These are phyloP conservation scores for Lactarius sp. DNA, from an alignment of 768 basidiomycete species.

Conservation along the genomic window DNA sequence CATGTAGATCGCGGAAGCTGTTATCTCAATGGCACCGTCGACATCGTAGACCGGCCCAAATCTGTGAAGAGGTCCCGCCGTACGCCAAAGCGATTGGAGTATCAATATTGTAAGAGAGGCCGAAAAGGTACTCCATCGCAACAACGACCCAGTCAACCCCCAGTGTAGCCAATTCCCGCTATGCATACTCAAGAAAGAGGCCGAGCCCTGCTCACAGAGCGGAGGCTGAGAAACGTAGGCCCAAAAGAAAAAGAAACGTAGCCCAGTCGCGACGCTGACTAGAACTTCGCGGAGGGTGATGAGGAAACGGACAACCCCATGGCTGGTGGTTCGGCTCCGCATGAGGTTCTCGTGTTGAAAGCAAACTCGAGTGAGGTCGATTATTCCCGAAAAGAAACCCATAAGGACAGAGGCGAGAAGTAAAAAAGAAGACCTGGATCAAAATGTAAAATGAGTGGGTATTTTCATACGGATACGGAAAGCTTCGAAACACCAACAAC, in stretches of 20 bases:
- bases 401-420: conserved; percentile 55
- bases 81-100: conserved; percentile 63
- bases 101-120: conserved; percentile 44
- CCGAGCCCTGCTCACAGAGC: conserved; percentile 35
- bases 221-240: conserved; percentile 55
- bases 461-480: not conserved
- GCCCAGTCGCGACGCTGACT: conserved; percentile 51
- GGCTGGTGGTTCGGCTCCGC: conserved; percentile 10
- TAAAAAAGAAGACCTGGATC: conserved; percentile 38
- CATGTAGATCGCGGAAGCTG: conserved; percentile 53
- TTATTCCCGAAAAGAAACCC: conserved; percentile 55
- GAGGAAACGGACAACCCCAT: conserved; percentile 35
- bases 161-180: conserved; percentile 63
- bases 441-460: not conserved
- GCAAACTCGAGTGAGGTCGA: conserved; percentile 58
- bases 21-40: conserved; percentile 53
- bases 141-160: conserved; percentile 49
- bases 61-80: conserved; percentile 35
- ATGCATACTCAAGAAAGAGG: conserved; percentile 29
- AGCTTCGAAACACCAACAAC: conserved; percentile 15
- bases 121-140: conserved; percentile 49
- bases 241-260: conserved; percentile 68
- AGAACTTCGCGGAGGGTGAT: conserved; percentile 54
- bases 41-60: conserved; percentile 51
- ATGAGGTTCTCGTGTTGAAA: conserved; percentile 24